A percentile compares a stretch with the other conserved stretches of the same genome.
Conservation (phyloP, 768 basidiomycete species). For the Royoungia palumana region DNA sequence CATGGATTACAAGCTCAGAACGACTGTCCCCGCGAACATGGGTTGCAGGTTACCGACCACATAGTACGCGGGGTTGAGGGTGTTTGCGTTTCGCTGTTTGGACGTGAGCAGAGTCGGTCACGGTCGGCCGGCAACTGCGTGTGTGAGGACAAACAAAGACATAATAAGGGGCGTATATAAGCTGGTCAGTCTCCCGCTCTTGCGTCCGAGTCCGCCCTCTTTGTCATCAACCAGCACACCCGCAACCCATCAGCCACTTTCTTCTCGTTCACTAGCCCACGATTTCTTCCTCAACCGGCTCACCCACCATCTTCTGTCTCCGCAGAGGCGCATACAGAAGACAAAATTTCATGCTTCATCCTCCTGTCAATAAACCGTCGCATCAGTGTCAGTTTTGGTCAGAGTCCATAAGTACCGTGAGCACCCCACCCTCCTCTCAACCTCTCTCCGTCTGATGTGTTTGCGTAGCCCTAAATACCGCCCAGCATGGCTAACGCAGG, state of each 20-base stretch:
- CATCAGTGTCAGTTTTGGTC: constrained; percentile 56
- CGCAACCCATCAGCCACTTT: too few species aligned
- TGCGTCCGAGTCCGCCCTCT: not conserved
- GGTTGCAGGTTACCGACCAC: not conserved
- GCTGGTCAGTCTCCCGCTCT: constrained; percentile 12
- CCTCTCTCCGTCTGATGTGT: not conserved
- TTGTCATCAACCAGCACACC: not conserved
- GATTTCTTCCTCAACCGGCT: constrained; percentile 26
- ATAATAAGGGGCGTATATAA: constrained; percentile 18
- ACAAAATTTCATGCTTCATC: constrained; percentile 82
- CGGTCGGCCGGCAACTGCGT: not conserved
- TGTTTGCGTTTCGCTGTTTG: too few species aligned
- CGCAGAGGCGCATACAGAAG: constrained; percentile 32
- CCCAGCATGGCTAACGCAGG: constrained; percentile 81
- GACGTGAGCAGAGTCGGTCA: too few species aligned
- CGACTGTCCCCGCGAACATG: too few species aligned
- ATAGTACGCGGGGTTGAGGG: too few species aligned
- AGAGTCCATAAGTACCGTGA: constrained; percentile 53
- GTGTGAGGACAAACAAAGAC: constrained; percentile 26
- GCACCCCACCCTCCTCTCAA: constrained; percentile 11
- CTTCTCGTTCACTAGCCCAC: constrained; percentile 15
- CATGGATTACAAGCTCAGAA: too few species aligned
- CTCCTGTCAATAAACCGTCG: constrained; percentile 71
- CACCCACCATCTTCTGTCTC: constrained; percentile 30
- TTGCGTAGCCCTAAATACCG: constrained; percentile 55